A percentile compares a stretch with the other conserved stretches of the same genome.
phyloP scores from a whole-genome alignment of 2,329 filamentous ascomycete species.

The Sarocladiaceae sp. region DNA sequence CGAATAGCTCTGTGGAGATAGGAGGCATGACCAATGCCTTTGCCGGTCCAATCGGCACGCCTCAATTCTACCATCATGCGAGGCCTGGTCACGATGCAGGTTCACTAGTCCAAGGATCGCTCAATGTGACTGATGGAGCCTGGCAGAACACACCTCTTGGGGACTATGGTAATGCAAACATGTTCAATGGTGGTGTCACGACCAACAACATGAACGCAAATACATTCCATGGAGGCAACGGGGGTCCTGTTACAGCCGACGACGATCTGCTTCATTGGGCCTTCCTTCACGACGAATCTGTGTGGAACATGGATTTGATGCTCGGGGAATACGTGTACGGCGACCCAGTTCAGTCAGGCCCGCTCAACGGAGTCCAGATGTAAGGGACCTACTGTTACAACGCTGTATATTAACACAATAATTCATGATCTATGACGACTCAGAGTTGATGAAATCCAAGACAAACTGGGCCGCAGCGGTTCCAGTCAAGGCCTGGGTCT shows the following conservation, averaged over 20 bases:
- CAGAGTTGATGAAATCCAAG: slow-evolving; percentile 13
- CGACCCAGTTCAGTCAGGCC: slow-evolving; percentile 6
- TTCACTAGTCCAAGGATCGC: neutral
- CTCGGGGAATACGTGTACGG: slow-evolving; percentile 16
- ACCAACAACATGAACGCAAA: neutral
- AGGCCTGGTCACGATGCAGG: no score
- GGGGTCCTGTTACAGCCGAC: neutral
- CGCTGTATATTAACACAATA: neutral
- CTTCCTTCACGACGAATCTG: slow-evolving; percentile 14
- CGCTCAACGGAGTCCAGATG: neutral
- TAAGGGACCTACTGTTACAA: neutral
- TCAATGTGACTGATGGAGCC: neutral
- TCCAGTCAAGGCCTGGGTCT: slow-evolving; percentile 24
- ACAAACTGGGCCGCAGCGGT: slow-evolving; percentile 19
- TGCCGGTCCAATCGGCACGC: no score
- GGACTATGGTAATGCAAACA: neutral
- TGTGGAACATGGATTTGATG: slow-evolving; percentile 16
- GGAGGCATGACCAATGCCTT: no score
- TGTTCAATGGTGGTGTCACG: neutral
- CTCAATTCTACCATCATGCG: no score
- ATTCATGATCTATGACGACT: neutral
- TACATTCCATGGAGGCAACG: neutral
- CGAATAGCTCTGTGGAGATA: no score
- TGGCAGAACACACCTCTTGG: neutral
- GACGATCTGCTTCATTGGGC: slow-evolving; percentile 12